Conservation (phyloP, 257 asterid genomes). For the Agastache rugosa region DNA sequence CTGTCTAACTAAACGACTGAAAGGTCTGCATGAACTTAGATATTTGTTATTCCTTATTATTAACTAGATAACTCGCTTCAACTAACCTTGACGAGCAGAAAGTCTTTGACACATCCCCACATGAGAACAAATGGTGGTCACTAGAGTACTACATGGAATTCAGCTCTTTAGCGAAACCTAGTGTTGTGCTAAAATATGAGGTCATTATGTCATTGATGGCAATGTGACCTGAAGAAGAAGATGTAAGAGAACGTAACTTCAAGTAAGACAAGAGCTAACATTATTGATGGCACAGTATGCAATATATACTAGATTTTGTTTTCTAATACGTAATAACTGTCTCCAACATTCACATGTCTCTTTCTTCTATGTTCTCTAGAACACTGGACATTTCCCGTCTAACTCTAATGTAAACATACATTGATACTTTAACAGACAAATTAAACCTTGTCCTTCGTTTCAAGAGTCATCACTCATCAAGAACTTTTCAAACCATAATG, state of each 20-base stretch:
- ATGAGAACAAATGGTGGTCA: not conserved
- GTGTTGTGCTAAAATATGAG: not conserved
- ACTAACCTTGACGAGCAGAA: too few species aligned
- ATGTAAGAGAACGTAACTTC: not conserved
- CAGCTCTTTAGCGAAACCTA: not conserved
- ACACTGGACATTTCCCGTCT: not conserved
- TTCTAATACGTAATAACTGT: not conserved
- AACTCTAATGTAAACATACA: not conserved
- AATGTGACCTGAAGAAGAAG: not conserved
- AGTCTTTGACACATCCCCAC: not conserved
- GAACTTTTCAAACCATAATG: not conserved
- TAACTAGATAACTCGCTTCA: not conserved
- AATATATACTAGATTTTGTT: not conserved
- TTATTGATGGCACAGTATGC: not conserved
- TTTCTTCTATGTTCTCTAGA: not conserved
- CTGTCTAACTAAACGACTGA: conserved; percentile 1
- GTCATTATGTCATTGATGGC: not conserved
- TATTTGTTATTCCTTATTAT: not conserved
- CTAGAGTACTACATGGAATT: not conserved
- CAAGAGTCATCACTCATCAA: conserved; percentile 6
- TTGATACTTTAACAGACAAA: not conserved
- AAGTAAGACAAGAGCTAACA: not conserved
- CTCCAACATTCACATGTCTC: not conserved
- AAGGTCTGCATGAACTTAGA: not conserved
- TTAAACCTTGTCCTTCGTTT: not conserved